These are phyloP conservation scores for Acacia crassicarpa DNA, from an alignment of 306 rosid species.

Conservation along the genomic window DNA sequence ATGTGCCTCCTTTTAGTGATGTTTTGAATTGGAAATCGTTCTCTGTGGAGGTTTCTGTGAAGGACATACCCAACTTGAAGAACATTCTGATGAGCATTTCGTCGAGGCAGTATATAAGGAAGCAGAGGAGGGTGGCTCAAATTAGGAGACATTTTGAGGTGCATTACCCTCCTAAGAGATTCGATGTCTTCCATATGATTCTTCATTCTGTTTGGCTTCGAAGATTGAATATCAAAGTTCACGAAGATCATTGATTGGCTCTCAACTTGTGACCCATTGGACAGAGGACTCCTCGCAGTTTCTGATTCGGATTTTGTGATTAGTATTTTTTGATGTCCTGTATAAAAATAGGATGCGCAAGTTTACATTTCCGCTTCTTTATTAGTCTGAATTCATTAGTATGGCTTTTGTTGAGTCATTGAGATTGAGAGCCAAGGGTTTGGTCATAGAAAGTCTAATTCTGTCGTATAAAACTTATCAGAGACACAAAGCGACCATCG, in stretches of 20 bases:
- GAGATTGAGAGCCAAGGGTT: not conserved
- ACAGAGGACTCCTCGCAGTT: not conserved
- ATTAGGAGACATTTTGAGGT: conserved; percentile 83
- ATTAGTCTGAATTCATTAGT: not conserved
- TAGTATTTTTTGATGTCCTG: not conserved
- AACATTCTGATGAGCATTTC: conserved; percentile 60
- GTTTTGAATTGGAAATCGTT: conserved; percentile 89
- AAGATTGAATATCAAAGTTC: conserved; percentile 68
- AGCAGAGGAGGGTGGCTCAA: conserved; percentile 74
- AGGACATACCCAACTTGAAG: conserved; percentile 80
- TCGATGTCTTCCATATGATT: conserved; percentile 85
- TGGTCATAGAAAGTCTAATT: not conserved
- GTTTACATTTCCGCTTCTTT: not conserved
- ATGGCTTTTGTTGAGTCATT: not conserved
- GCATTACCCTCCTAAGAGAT: conserved; percentile 74
- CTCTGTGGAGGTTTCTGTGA: conserved; percentile 69
- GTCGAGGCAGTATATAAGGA: conserved; percentile 66
- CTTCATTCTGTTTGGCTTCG: conserved; percentile 95
- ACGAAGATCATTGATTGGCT: conserved; percentile 35
- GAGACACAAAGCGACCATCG: too few relatives aligned
- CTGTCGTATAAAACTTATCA: too few relatives aligned
- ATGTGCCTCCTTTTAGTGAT: conserved; percentile 82
- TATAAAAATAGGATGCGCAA: not conserved
- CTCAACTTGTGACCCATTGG: not conserved
- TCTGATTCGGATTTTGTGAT: not conserved